Evolutionary conservation across 2,329 filamentous ascomycete species (phyloP).

Genomic region (Scedosporium minutisporum): DNA sequence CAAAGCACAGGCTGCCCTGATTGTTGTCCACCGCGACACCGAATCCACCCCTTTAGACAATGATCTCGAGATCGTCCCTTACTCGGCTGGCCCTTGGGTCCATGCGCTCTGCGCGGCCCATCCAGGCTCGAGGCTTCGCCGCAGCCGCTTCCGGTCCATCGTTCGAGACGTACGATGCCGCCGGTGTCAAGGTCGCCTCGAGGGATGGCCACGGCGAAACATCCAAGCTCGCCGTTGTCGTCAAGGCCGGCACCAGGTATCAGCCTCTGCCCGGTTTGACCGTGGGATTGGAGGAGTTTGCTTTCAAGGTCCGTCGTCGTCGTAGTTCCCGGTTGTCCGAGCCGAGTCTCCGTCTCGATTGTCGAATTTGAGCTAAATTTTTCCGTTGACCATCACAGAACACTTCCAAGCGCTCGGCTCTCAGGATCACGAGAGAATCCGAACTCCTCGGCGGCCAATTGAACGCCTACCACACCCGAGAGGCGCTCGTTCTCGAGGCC

Average conservation of each 20-base stretch:
- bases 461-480: conserved; percentile 78
- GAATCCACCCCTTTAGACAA: conserved; percentile 43
- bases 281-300: conserved; percentile 85
- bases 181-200: conserved; percentile 85
- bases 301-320: conserved; percentile 69
- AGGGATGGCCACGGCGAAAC: conserved; percentile 83
- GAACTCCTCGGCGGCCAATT: conserved; percentile 93
- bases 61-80: conserved; percentile 54
- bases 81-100: conserved; percentile 48
- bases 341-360: neutral
- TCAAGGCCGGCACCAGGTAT: conserved; percentile 90
- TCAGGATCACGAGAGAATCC: conserved; percentile 89
- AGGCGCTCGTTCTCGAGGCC: conserved; percentile 84
- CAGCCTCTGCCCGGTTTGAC: conserved; percentile 83
- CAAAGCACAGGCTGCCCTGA: conserved; percentile 11
- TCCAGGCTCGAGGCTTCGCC: conserved; percentile 41
- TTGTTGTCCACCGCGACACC: conserved; percentile 44
- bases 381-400: conserved; percentile 42
- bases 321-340: conserved; percentile 1
- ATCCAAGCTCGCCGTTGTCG: conserved; percentile 81
- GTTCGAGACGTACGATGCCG: conserved; percentile 78
- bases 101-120: conserved; percentile 45
- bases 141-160: conserved; percentile 57
- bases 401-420: conserved; percentile 77
- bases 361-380: conserved; percentile 35